Evolutionary conservation across 2,329 filamentous ascomycete genomes (phyloP).

Genomic region (Pyricularia grisea): DNA sequence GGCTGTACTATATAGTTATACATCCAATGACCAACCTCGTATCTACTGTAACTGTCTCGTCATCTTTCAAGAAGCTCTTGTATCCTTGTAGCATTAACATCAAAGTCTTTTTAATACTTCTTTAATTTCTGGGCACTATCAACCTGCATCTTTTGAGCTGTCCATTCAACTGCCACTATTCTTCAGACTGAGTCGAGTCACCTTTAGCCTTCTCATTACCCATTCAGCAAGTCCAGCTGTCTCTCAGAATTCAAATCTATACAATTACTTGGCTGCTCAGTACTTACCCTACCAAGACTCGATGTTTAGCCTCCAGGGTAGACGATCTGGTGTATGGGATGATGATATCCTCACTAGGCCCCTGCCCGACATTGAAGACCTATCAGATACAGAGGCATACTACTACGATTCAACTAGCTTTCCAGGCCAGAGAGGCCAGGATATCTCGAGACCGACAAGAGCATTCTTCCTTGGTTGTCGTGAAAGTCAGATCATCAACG

Average conservation of each 20-base stretch:
- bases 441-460: background rate
- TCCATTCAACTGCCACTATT: background rate
- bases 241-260: background rate
- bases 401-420: conserved; percentile 1
- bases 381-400: background rate
- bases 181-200: too few species aligned
- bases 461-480: conserved; percentile 4
- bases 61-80: too few species aligned
- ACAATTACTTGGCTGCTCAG: background rate
- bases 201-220: background rate
- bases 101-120: too few species aligned
- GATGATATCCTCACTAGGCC: background rate
- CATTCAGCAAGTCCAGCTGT: background rate
- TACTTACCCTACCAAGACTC: background rate
- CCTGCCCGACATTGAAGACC: background rate
- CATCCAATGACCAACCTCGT: background rate
- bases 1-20: background rate
- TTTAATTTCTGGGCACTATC: too few species aligned
- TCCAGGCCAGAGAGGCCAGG: conserved; percentile 2
- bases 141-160: background rate
- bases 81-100: too few species aligned
- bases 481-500: background rate
- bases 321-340: background rate
- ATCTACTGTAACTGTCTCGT: too few species aligned
- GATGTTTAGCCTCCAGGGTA: background rate